Evolutionary conservation across 2,329 filamentous ascomycete species (phyloP), one percentile per base, ranked within the genome.

Genomic region (Stagonosporopsis cucurbitacearum): DNA sequence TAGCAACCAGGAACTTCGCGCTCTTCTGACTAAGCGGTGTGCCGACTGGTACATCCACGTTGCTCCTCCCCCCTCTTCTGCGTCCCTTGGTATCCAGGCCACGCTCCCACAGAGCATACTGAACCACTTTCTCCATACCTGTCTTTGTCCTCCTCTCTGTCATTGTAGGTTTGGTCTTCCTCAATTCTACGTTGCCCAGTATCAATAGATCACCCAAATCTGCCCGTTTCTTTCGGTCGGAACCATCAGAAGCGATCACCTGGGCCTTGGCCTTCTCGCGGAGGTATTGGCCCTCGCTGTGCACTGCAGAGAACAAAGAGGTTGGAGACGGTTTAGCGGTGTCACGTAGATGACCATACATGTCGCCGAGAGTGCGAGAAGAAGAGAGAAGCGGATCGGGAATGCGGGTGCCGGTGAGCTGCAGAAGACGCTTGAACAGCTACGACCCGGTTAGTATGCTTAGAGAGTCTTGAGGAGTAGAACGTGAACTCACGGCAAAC

Each of bases 121-220:
- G 84, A 68, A 94, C 91, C 45, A 92, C 75, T 84, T 95, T 95
- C 85, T 88, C 90, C 67, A 90, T 82, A 25, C 92, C 92, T 37
- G 90, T 73, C 44, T 84, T 81, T 65, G 84, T 86, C 76, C 94
- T 90, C 73, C 86, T 86, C 73, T 94, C 85, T 30, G 90, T 86
- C 9, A 86, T 84, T 7, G 87, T 92, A 57, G 91, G 79, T 66
- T 88, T 87, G 62, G 82, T 82, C 23, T 77, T 73, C 64, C 84
- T 84, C 20, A 96, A 78, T 64, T 82, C 82, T 39, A 97, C 87
- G 70, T 97, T 97, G 30, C 66, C 63, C 15, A 70, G 37, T 3
- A 52, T 60, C 37, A 72, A 57, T n/a, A 72, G 60, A 26, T 69
- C 66, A 26, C 68, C 67, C 1, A 69, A 41, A 30, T 68, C 56